Evolutionary conservation across 345 rosid species (phyloP).

Genomic region (Eucalyptus shirleyi): DNA sequence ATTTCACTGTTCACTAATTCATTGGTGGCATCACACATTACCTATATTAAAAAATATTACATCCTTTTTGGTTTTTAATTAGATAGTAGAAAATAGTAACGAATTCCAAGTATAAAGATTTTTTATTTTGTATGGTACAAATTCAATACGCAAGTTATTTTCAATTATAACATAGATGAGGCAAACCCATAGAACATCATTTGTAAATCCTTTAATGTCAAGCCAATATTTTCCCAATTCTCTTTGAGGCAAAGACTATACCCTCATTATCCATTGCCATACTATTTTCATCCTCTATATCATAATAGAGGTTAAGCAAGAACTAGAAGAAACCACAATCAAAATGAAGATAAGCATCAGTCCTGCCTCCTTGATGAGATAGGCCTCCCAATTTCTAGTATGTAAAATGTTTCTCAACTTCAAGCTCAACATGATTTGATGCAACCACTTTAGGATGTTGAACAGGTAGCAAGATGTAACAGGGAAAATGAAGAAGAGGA

Average conservation of each 20-base stretch:
- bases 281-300: neutral
- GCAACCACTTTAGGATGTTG: neutral
- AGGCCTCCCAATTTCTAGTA: neutral
- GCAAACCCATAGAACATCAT: neutral
- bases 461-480: neutral
- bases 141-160: neutral
- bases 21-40: neutral
- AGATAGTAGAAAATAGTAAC: neutral
- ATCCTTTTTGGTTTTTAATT: neutral
- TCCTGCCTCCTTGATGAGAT: neutral
- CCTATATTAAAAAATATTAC: neutral
- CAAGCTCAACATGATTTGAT: neutral
- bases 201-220: neutral
- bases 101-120: neutral
- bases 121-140: neutral
- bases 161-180: neutral
- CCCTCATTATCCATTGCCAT: neutral
- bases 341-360: neutral
- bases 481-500: neutral
- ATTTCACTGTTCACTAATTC: neutral
- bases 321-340: neutral
- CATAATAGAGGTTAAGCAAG: neutral
- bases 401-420: neutral
- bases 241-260: neutral
- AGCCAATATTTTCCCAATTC: neutral